Base-by-base conservation (phyloP, 768 basidiomycete species). In the Russula sp. region DNA sequence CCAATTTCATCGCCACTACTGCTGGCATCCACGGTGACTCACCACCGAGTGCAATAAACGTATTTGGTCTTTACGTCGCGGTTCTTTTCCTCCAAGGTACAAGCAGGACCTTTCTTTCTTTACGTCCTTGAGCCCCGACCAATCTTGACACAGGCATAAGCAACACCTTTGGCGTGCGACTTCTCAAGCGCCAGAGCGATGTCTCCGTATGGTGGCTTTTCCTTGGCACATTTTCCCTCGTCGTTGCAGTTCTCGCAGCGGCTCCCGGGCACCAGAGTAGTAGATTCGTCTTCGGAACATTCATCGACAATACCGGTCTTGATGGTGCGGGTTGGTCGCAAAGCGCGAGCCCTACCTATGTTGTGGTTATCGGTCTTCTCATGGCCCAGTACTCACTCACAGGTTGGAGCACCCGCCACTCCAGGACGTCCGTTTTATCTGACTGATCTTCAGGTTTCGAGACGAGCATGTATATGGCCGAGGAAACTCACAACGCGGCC, bases 381-480 rank as follows among this genome's bases (percentile, higher is more conserved):
- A 81, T 89, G 79, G 83, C 87, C 8, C 88, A 90, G 76, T 89
- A 88, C 70, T 88, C 87, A 0, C 71, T 91, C 22, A 87, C 86
- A 32, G 86, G 83, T 82, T 67, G 22, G 76, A 8, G 9, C 34
- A 22, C 42, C 7, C n/a, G 9, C 32, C 9, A 3, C 10, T 36
- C 53, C 34, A 1, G 16, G 29, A 35, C 11, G 2, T 14, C 7
- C n/a, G 3, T 35, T 29, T 41, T 29, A 2, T 22, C 16, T 54
- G 46, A 10, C 13, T 4, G 7, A n/a, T 29, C 65, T 45, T 5
- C 53, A 85, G 86, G 86, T 2, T 90, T 87, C 69, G 87, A 90
- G 68, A 87, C 87, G 16, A 81, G 86, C 69, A 80, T 86, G 55
- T 60, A 86, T 83, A 86, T 88, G 86, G 86, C 85, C 0, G 88